Base-by-base conservation (phyloP, 2,329 filamentous ascomycete species). In the Penicillium corylophilum region DNA sequence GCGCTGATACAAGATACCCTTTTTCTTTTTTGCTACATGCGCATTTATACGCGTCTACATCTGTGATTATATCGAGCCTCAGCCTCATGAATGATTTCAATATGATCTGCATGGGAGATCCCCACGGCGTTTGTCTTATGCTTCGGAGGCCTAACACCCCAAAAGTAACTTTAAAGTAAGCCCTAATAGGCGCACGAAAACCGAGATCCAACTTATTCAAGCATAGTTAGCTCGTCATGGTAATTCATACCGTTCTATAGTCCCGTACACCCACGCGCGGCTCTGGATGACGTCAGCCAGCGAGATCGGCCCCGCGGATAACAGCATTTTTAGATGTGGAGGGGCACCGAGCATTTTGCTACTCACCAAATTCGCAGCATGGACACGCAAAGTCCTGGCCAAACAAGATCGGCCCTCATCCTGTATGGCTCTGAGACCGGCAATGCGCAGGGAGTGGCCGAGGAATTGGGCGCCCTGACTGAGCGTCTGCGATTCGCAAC, bases 351-450 rank as follows among this genome's bases (percentile, higher is more conserved):
- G 31, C 33, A 35, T 26, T 47, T 40, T 44, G 48, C 42, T 39
- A 49, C 46, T 40, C 39, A 46, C 46, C 16, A 44, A 20, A 2
- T 16, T 7, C 22, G 13, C 60, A 66, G 48, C 7, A 71, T 70
- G 69, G 60, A 54, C 47, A 55, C 50, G 23, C 56, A 49, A 40
- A 44, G 50, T 18, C 38, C 49, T 26, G 43, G 45, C 28, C 48
- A 40, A 63, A 44, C n/a, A 38, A 57, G 81, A 61, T 80, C 75
- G 38, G 83, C 81, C 46, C 82, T 95, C 60, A 80, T 99, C 51
- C 80, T 95, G 29, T 99, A 96, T 74, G 94, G 90, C 49, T 95
- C 93, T 35, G 94, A 99, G 76, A 97, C 92, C 20, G 94, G 94
- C 50, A 96, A 94, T 67, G 87, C 90, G 48, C 89, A 96, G 72